Evolutionary conservation across 2,329 filamentous ascomycete genomes (phyloP), one percentile per base, ranked within the genome.

Genomic region (Pseudophaeomoniella oleicola): DNA sequence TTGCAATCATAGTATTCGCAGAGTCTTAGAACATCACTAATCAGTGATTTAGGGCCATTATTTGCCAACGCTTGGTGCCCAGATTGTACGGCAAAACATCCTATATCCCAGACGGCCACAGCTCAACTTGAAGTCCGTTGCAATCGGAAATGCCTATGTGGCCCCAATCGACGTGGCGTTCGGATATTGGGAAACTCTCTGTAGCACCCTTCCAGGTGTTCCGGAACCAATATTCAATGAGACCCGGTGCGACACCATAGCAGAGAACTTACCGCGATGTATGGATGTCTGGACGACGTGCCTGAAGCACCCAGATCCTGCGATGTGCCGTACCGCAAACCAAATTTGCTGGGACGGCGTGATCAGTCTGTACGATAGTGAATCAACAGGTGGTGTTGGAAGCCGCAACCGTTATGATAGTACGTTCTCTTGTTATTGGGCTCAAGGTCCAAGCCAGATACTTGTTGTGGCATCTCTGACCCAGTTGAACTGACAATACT

Each of bases 31-130:
- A n/a, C n/a, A n/a, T n/a, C n/a, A n/a, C n/a, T n/a, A n/a, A n/a
- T n/a, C n/a, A n/a, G n/a, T n/a, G n/a, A n/a, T n/a, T n/a, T n/a
- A 54, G 60, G 65, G 65, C 4, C 60, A 67, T 44, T 69, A 68
- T 40, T 57, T 67, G 13, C 65, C 65, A 2, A 53, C 56, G 17
- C 52, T 62, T 4, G 62, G 55, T 4, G 54, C 57, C 12, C 52
- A 66, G 35, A 65, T 67, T 16, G 46, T 67, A 4, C 48, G 51
- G 1, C 60, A 66, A 38, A 68, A 68, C 38, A 40, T 52, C 6
- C 43, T 59, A 1, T 56, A 62, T 37, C 59, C 59, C 2, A 54
- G 55, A 6, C 51, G 57, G 19, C 52, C 59, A 2, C 55, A 63
- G 37, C 50, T 67, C 5, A 58, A 56, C 5, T 50, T 68, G 2